A percentile compares a stretch with the other conserved stretches of the same genome.
Evolutionary conservation across 2,329 filamentous ascomycete species (phyloP).

Genomic region (Pseudogymnoascus verrucosus): DNA sequence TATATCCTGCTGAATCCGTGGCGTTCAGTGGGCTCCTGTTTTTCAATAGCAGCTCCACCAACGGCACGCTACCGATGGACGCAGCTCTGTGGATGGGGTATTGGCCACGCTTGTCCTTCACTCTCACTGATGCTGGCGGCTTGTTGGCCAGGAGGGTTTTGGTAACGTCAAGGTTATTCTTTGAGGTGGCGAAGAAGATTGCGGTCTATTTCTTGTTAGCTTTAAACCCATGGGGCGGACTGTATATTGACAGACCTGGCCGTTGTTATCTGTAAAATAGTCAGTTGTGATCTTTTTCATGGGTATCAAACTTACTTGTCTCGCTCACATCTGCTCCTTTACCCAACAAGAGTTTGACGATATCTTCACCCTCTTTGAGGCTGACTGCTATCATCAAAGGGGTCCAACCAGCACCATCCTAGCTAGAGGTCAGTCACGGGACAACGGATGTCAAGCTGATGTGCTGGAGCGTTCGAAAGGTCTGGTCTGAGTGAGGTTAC

Average conservation of each 20-base stretch:
- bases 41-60: constrained; percentile 71
- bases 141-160: constrained; percentile 67
- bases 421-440: not conserved
- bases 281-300: not conserved
- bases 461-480: not conserved
- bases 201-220: constrained; percentile 52
- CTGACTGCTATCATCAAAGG: constrained; percentile 76
- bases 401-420: constrained; percentile 77
- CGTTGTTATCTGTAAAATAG: constrained; percentile 46
- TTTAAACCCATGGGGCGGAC: not conserved
- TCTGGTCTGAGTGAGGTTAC: constrained; percentile 34
- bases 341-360: constrained; percentile 59
- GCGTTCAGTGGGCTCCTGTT: constrained; percentile 75
- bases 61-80: constrained; percentile 79
- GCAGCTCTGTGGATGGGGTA: constrained; percentile 86
- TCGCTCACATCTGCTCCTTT: constrained; percentile 66
- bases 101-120: constrained; percentile 82
- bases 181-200: constrained; percentile 86
- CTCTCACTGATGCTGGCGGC: constrained; percentile 61
- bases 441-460: not conserved
- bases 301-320: constrained; percentile 46
- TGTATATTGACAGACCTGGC: constrained; percentile 42
- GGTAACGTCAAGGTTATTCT: constrained; percentile 76
- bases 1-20: constrained; percentile 73
- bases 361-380: constrained; percentile 60